Base-by-base conservation (phyloP, 164 flowering plant species). In the Saururus chinensis region DNA sequence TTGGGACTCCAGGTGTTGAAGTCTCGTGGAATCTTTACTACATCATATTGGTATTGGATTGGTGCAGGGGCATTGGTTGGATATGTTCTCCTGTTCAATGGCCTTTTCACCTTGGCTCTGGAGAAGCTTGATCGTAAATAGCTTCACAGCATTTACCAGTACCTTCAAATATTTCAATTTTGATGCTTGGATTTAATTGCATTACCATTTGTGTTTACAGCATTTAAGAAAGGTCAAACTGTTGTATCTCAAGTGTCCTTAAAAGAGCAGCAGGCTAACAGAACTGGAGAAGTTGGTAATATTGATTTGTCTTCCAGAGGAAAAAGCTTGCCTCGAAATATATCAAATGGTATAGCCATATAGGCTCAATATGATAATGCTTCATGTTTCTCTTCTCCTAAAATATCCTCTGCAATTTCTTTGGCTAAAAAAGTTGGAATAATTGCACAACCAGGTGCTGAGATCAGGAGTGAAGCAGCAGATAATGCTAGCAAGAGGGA, bases 41-140 rank as follows among this genome's bases (percentile, higher is more conserved):
- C 58, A 20, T 53, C 60, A 16, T 41, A 65, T n/a, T 68, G 72
- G 76, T 68, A 68, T 41, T 73, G 76, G 76, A 62, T 68, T 40
- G 76, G 75, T 37, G 67, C 52, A 21, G 67, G 72, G 9, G 76
- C 67, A 51, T 26, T 59, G 57, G 1, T 64, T 21, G 74, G 71
- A 37, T 71, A 57, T 67, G 59, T 51, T 9, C n/a, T 67, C 19
- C 52, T 71, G 14, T 64, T 71, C 60, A 71, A 71, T 59, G 37
- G 53, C 54, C 56, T 63, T 7, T 63, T n/a, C 57, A 49, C 53
- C 21, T 4, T 60, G 37, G 71, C 74, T 49, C 62, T 71, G 19
- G 51, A 64, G 49, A 63, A 63, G 52, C 74, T 71, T 30, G 48
- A 63, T 30, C 68, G 74, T 71, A 40, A 63, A 71, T 63, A 11